A percentile compares a stretch with the other conserved stretches of the same genome.
Conservation (phyloP, 768 basidiomycete genomes). For the Lactifluus echinatus region DNA sequence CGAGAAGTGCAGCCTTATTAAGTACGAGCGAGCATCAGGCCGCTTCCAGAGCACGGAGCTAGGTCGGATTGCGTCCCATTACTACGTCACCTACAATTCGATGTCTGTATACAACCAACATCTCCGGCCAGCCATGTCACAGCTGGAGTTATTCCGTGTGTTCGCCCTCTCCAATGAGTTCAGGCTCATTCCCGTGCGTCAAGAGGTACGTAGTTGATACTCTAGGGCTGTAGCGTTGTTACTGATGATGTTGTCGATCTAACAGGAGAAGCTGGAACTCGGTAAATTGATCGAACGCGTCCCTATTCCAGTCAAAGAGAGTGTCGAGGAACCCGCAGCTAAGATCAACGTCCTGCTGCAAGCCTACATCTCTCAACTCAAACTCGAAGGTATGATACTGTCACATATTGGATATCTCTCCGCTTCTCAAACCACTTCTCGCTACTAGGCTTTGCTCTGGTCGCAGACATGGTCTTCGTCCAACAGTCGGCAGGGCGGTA, state of each 20-base stretch:
- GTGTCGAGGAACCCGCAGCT: slow-evolving; percentile 90
- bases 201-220: slow-evolving; percentile 35
- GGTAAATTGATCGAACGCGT: slow-evolving; percentile 87
- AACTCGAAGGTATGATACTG: slow-evolving; percentile 62
- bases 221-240: background rate
- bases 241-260: background rate
- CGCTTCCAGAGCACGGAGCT: slow-evolving; percentile 90
- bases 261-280: slow-evolving; percentile 78
- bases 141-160: slow-evolving; percentile 87
- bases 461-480: slow-evolving; percentile 93
- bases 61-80: slow-evolving; percentile 90
- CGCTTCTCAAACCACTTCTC: background rate
- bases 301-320: slow-evolving; percentile 95
- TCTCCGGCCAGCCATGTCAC: slow-evolving; percentile 76
- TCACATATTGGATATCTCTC: background rate
- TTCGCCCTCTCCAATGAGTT: slow-evolving; percentile 96
- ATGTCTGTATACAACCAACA: slow-evolving; percentile 98
- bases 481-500: slow-evolving; percentile 93
- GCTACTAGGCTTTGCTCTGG: slow-evolving; percentile 64
- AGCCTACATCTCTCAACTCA: slow-evolving; percentile 89
- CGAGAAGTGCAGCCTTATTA: slow-evolving; percentile 90
- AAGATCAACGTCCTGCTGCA: slow-evolving; percentile 97
- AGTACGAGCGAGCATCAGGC: slow-evolving; percentile 85
- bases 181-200: slow-evolving; percentile 80
- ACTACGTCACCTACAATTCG: slow-evolving; percentile 89